These are phyloP conservation scores for Tripterygium wilfordii DNA, from an alignment of 177 flowering plant species.

Conservation along the genomic window DNA sequence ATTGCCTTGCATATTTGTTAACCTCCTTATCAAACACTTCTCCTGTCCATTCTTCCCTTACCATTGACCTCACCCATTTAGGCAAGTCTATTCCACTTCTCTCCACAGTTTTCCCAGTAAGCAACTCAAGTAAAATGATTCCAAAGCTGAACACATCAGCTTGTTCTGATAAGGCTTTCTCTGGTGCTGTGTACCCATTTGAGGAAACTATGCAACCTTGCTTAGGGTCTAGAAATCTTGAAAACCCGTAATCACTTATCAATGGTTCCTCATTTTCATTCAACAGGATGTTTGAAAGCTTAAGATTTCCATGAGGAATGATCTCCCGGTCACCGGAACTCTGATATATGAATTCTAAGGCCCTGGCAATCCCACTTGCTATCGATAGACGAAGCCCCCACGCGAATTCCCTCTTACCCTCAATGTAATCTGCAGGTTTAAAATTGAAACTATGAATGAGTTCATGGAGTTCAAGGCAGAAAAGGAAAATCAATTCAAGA, in stretches of 20 bases:
- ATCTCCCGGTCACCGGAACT: conserved; percentile 8
- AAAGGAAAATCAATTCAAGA: conserved; percentile 1
- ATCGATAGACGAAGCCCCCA: conserved; percentile 48
- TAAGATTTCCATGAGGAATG: conserved; percentile 56
- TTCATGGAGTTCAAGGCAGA: no score
- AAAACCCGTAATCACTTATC: conserved; percentile 37
- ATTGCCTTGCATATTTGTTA: conserved; percentile 21
- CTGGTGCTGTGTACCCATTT: conserved; percentile 40
- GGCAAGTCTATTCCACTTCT: conserved; percentile 48
- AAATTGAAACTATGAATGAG: no score
- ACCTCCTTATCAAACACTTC: conserved; percentile 67
- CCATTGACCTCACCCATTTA: conserved; percentile 60
- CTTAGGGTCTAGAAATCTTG: conserved; percentile 30
- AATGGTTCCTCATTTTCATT: conserved; percentile 35
- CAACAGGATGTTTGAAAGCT: conserved; percentile 54
- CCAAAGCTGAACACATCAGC: conserved; percentile 60
- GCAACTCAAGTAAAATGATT: conserved; percentile 44
- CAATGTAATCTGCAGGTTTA: conserved; percentile 38
- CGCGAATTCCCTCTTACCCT: conserved; percentile 40
- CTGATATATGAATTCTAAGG: conserved; percentile 32
- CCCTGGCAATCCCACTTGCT: conserved; percentile 47
- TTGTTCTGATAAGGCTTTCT: conserved; percentile 31
- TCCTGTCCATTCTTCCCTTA: conserved; percentile 74
- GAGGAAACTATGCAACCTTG: conserved; percentile 10
- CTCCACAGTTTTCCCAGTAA: conserved; percentile 52